Base-by-base conservation (phyloP, 1,139 yeast species). In the Saccharomyces hybrid region DNA sequence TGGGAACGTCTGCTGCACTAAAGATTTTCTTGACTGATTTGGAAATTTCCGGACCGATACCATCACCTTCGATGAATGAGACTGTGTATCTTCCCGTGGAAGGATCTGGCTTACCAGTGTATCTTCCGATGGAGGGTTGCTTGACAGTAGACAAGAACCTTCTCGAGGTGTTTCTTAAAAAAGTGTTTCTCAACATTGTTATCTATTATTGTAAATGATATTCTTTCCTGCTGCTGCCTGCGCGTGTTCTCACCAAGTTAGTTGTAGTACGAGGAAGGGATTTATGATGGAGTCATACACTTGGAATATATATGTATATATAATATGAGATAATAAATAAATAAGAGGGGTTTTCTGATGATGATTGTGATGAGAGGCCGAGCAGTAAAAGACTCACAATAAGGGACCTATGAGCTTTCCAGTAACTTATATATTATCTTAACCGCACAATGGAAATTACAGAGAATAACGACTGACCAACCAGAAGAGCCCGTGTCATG, bases 21-120 rank as follows among this genome's bases (percentile, higher is more conserved):
- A 88, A 93, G 68, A 91, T 90, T 62, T 86, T 82, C 79, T 89
- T 88, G 65, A 91, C 96, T 54, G 97, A 88, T 71, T 87, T 82
- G 61, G 98, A 88, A 72, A 93, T 93, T 76, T 93, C 99, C 55
- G 86, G 82, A 65, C 99, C 99, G 66, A 93, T 91, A 78, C 99
- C 99, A 71, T 93, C 99, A 75, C 99, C 99, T 77, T 91, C 97
- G 69, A 93, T 93, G 78, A 93, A 79, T 55, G 99, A 91, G 61
- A 93, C 99, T 57, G 90, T 83, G 78, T 85, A 93, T 70, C 88
- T 85, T 62, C 93, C 93, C 56, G 81, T 78, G 53, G 81, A 46
- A 21, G 69, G 62, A 50, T 68, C 58, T 42, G 70, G 65, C 52
- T 64, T 63, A 38, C 72, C 72, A 7, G 69, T 64, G 52, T 51